These are phyloP conservation scores for Xylaria scruposa DNA, from an alignment of 495 filamentous ascomycete species.

Conservation along the genomic window DNA sequence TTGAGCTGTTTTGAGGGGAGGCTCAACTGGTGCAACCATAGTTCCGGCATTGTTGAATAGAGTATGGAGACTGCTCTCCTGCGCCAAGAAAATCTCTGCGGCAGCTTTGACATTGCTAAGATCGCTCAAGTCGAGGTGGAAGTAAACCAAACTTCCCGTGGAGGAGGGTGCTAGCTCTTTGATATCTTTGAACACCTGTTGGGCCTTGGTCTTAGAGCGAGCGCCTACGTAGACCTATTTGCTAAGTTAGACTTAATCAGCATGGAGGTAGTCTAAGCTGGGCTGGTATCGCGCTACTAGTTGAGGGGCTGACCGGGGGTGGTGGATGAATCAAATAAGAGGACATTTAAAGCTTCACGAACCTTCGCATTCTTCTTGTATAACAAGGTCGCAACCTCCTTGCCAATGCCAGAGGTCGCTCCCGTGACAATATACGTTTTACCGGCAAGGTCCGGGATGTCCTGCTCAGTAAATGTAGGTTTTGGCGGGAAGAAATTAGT, in stretches of 20 bases:
- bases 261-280: neutral
- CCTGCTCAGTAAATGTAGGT: slow-evolving; percentile 31
- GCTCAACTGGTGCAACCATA: slow-evolving; percentile 23
- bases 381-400: slow-evolving; percentile 45
- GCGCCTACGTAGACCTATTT: slow-evolving; percentile 54
- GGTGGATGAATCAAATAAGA: slow-evolving; percentile 31
- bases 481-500: slow-evolving; percentile 38
- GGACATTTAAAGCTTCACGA: neutral
- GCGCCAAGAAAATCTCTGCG: slow-evolving; percentile 26
- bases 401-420: slow-evolving; percentile 51
- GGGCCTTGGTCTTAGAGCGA: slow-evolving; percentile 43
- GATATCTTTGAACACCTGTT: slow-evolving; percentile 30
- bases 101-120: slow-evolving; percentile 28
- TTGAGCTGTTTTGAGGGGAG: slow-evolving; percentile 38
- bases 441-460: slow-evolving; percentile 37
- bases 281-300: neutral
- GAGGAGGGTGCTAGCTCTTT: slow-evolving; percentile 24
- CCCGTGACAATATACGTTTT: slow-evolving; percentile 47
- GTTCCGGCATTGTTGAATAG: slow-evolving; percentile 47
- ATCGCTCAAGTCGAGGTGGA: slow-evolving; percentile 32
- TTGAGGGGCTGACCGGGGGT: neutral
- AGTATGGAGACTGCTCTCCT: slow-evolving; percentile 30
- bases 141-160: slow-evolving; percentile 28
- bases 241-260: neutral
- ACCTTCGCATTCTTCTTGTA: slow-evolving; percentile 45